Evolutionary conservation across 768 basidiomycete genomes (phyloP), one percentile per base, ranked within the genome.

Genomic region (Suillus subluteus): DNA sequence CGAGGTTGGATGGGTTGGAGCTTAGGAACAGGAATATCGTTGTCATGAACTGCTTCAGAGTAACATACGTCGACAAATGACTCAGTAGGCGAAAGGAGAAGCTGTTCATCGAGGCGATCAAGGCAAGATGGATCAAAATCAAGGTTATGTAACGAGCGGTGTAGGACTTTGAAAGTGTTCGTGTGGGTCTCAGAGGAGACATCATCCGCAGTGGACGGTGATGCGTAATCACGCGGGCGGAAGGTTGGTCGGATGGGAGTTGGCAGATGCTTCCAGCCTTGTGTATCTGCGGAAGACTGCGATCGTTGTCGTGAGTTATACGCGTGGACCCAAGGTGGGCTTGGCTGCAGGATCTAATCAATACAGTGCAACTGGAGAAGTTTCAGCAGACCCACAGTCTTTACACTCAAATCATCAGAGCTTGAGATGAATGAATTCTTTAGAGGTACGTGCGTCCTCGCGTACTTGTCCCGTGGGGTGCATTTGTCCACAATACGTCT

Each of bases 21-120:
- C 0, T 68, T 18, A 5, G 77, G 77, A 0, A 77, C 78, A 12
- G 73, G 69, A 6, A 64, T 46, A 18, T 11, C 11, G 44, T 70
- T 68, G 44, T 79, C 79, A 41, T 78, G 73, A n/a, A 82, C 78
- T 8, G 82, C 82, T 55, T 75, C 76, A 15, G 77, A 69, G 65
- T 82, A 83, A 67, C 82, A 83, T 2, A 81, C 63, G 59, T 83
- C 83, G 5, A 81, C 79, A 68, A 82, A 83, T 32, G 81, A 75
- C 32, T 81, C 80, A 3, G 76, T 71, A 12, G 82, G 82, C 0
- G 78, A 75, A 38, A 78, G 70, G 13, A 83, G 77, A 0, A 83
- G 79, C 66, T 82, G 78, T 26, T 82, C 75, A 70, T 83, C 82
- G 44, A 83, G 79, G 46, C 75, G 75, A 65, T 81, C 74, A 26